Base-by-base conservation (phyloP, 2,329 filamentous ascomycete species). In the Ascochyta viciae-villosae region DNA sequence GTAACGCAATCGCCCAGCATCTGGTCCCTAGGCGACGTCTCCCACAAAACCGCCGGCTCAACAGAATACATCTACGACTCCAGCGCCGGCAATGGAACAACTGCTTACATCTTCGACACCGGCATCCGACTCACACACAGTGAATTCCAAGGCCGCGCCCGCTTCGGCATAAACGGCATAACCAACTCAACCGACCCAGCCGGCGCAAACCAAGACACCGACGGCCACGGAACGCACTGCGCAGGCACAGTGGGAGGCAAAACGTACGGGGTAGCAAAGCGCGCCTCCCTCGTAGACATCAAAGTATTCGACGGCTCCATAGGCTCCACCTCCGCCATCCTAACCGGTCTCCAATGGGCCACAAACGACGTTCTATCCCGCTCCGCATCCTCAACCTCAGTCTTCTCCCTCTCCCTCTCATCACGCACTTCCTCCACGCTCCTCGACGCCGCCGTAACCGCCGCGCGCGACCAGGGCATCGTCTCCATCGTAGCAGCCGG, bases 41-140 rank as follows among this genome's bases (percentile, higher is more conserved):
- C 62, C 4, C 58, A 54, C 46, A 45, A 43, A 16, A 9, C 41
- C 1, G 22, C 37, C 6, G 44, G 37, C 24, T 10, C 58, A 33
- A 58, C 13, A 19, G 34, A 50, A 19, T 62, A 62, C 44, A 29
- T 57, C 39, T 62, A 62, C 37, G 48, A 59, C 34, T 5, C 39
- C 13, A 43, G 16, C 16, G 56, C 59, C 3, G 59, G 56, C 9
- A 27, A 16, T 3, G 52, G 56, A 2, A 63, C 55, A 64, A 85
- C 81, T 5, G 83, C 80, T 15, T 88, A 83, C 68, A 76, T 88
- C n/a, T 80, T 88, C 26, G 86, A 88, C 72, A 87, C 85, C 4
- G 86, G 86, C 58, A 82, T 88, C 70, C 73, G 74, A 48, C 70
- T 74, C 34, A 80, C 77, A 4, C 86, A 88, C 72, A 12, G 19